A percentile compares a stretch with the other conserved stretches of the same genome.
Evolutionary conservation across 768 basidiomycete genomes (phyloP).

Genomic region (Rhodotorula sphaerocarpa): DNA sequence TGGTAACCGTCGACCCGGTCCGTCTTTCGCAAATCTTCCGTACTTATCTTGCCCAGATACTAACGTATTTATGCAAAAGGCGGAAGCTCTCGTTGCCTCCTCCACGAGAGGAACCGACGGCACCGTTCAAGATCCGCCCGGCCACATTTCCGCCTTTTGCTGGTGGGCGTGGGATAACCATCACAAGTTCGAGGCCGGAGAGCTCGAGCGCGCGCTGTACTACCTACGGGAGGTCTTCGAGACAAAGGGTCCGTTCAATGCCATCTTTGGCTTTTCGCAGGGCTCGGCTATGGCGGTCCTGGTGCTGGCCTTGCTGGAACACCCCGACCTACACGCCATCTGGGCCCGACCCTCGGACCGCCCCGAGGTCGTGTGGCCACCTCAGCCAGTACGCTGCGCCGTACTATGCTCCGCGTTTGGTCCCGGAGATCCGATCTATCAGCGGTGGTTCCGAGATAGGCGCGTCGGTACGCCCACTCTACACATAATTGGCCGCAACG

Average conservation of each 20-base stretch:
- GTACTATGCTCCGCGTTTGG: not conserved
- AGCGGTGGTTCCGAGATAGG: not conserved
- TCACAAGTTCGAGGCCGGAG: not conserved
- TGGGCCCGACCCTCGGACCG: not conserved
- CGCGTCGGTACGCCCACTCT: not conserved
- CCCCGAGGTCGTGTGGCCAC: not conserved
- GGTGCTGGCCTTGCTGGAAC: not conserved
- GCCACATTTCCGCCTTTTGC: too few species aligned
- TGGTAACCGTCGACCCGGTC: too few species aligned
- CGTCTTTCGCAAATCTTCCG: too few species aligned
- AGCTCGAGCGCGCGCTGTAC: not conserved
- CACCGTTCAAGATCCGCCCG: too few species aligned
- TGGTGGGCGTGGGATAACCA: too few species aligned
- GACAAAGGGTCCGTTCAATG: conserved; percentile 6
- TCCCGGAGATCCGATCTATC: not conserved
- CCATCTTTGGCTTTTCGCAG: conserved; percentile 3
- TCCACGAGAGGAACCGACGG: too few species aligned
- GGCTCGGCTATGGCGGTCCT: not conserved
- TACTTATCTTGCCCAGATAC: too few species aligned
- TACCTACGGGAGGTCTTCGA: not conserved
- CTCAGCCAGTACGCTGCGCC: not conserved
- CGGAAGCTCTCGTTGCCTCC: too few species aligned
- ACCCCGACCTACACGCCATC: not conserved
- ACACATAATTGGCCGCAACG: not conserved
- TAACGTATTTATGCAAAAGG: too few species aligned